Conservation (phyloP, 768 basidiomycete genomes). For the Amanita rimosa region DNA sequence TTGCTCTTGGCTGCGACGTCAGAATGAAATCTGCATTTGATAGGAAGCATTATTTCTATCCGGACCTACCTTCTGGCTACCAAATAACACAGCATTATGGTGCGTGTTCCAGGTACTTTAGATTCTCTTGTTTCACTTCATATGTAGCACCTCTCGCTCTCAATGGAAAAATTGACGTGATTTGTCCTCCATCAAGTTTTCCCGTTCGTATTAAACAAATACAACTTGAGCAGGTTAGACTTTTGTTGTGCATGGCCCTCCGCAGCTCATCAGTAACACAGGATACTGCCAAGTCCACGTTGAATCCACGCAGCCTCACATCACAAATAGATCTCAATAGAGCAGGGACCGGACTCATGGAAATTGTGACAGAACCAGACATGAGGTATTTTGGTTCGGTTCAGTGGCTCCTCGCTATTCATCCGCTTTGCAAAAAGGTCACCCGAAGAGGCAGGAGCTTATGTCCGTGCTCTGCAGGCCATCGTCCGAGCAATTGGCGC, state of each 20-base stretch:
- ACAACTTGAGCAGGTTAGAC: slow-evolving; percentile 84
- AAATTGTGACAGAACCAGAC: slow-evolving; percentile 93
- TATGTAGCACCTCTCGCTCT: slow-evolving; percentile 66
- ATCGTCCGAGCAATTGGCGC: slow-evolving; percentile 75
- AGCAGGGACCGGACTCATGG: slow-evolving; percentile 84
- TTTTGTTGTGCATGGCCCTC: background rate
- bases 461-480: slow-evolving; percentile 74
- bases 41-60: slow-evolving; percentile 97
- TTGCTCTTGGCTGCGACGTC: slow-evolving; percentile 61
- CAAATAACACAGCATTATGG: slow-evolving; percentile 97
- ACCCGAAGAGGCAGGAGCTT: slow-evolving; percentile 83
- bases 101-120: slow-evolving; percentile 16
- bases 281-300: slow-evolving; percentile 88
- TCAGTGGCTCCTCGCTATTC: background rate
- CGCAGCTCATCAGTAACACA: slow-evolving; percentile 17
- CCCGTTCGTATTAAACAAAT: slow-evolving; percentile 85
- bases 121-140: background rate
- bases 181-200: slow-evolving; percentile 25
- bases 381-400: slow-evolving; percentile 40
- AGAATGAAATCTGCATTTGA: slow-evolving; percentile 77
- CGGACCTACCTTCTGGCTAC: slow-evolving; percentile 88
- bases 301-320: slow-evolving; percentile 33
- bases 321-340: slow-evolving; percentile 82
- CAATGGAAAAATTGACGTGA: slow-evolving; percentile 41
- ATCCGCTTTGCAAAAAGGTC: slow-evolving; percentile 26